These are phyloP conservation scores for Carex sylvatica DNA, from an alignment of 202 grass and related monocot genomes.

Conservation along the genomic window DNA sequence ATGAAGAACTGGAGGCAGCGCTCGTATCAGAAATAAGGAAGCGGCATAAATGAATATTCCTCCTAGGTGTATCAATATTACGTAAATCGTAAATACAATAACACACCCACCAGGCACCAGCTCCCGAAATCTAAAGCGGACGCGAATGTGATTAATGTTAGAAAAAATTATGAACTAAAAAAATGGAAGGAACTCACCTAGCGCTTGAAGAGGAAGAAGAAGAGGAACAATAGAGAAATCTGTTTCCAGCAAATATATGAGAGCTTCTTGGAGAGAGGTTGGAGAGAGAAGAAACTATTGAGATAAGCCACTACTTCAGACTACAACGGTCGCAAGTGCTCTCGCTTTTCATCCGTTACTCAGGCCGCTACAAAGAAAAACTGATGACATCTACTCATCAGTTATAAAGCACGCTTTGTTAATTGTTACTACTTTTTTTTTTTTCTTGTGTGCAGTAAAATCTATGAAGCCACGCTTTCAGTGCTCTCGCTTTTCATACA, in stretches of 20 bases:
- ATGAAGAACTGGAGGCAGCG: background rate
- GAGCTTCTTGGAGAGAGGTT: background rate
- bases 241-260: background rate
- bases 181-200: background rate
- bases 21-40: background rate
- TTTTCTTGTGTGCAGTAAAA: conserved; percentile 16
- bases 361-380: background rate
- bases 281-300: background rate
- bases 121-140: background rate
- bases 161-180: background rate
- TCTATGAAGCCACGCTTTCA: conserved; percentile 27
- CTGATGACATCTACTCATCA: background rate
- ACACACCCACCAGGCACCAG: background rate
- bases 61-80: conserved; percentile 16
- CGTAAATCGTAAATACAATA: conserved; percentile 20
- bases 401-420: conserved; percentile 21
- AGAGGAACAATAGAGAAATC: background rate
- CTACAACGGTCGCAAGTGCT: background rate
- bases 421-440: background rate
- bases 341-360: too few relatives aligned
- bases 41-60: background rate
- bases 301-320: background rate
- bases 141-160: background rate
- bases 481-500: conserved; percentile 23
- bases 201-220: background rate